Conservation (phyloP, 495 filamentous ascomycete species). For the Penicillium paxilli region DNA sequence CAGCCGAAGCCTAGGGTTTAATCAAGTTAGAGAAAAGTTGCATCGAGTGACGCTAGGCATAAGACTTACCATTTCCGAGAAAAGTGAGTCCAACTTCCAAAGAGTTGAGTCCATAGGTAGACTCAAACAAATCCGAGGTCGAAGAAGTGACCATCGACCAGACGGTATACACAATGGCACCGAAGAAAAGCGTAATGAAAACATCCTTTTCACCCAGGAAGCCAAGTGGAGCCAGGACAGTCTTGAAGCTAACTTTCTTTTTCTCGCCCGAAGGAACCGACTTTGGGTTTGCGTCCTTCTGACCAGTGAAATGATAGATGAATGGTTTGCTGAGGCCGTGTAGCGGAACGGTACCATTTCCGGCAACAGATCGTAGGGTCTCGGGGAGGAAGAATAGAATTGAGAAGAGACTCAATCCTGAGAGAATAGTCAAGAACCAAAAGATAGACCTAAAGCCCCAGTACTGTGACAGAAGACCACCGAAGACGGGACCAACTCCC, state of each 20-base stretch:
- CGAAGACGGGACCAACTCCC: slow-evolving; percentile 63
- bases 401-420: slow-evolving; percentile 45
- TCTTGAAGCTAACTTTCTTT: slow-evolving; percentile 35
- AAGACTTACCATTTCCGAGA: slow-evolving; percentile 36
- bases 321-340: slow-evolving; percentile 38
- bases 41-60: not conserved
- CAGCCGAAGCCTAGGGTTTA: slow-evolving; percentile 28
- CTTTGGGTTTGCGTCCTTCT: slow-evolving; percentile 21
- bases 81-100: slow-evolving; percentile 44
- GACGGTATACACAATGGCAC: slow-evolving; percentile 48
- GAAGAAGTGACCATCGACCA: slow-evolving; percentile 54
- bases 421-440: slow-evolving; percentile 67
- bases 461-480: slow-evolving; percentile 62
- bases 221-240: slow-evolving; percentile 36
- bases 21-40: slow-evolving; percentile 4
- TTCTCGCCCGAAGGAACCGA: slow-evolving; percentile 16
- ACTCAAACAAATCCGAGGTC: slow-evolving; percentile 42
- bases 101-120: slow-evolving; percentile 31
- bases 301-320: slow-evolving; percentile 36
- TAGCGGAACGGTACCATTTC: slow-evolving; percentile 58
- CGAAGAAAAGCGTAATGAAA: slow-evolving; percentile 44
- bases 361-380: slow-evolving; percentile 70
- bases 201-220: slow-evolving; percentile 47
- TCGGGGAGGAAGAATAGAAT: slow-evolving; percentile 65
- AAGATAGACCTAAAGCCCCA: slow-evolving; percentile 71